Percentiles rank a stretch among this genome's conserved stretches.
Evolutionary conservation across 108 stramenopile genomes (phyloP).

Genomic region (Skeletonema menzelii): DNA sequence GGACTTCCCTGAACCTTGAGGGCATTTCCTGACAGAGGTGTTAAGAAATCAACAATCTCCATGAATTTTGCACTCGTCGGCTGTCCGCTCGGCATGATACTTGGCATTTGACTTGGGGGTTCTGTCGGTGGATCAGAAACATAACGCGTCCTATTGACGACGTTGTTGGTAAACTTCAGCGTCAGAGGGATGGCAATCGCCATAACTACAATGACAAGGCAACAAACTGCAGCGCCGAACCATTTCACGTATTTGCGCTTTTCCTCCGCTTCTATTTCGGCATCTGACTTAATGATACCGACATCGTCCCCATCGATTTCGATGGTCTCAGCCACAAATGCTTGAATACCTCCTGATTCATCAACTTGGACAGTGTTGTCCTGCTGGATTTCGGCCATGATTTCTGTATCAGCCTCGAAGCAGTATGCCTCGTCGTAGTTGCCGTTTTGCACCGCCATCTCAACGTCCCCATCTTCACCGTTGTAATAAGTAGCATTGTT

Average conservation of each 20-base stretch:
- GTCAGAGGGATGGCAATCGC: constrained; percentile 30
- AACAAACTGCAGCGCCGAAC: constrained; percentile 12
- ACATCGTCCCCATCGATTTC: constrained; percentile 29
- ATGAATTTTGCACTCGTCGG: constrained; percentile 20
- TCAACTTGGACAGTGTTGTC: constrained; percentile 20
- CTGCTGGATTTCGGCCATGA: constrained; percentile 33
- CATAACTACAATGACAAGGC: constrained; percentile 11
- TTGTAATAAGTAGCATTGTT: neutral
- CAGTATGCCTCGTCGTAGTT: constrained; percentile 2
- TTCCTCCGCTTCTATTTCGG: constrained; percentile 40
- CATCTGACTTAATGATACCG: constrained; percentile 32
- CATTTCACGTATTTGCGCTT: constrained; percentile 18
- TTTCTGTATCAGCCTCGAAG: constrained; percentile 29
- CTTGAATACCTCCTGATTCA: constrained; percentile 37
- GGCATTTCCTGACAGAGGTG: constrained; percentile 17
- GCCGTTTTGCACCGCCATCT: neutral
- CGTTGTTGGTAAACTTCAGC: constrained; percentile 19
- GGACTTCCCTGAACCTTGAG: constrained; percentile 21
- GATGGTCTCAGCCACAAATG: constrained; percentile 40
- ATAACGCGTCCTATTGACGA: neutral
- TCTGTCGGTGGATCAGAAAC: constrained; percentile 26
- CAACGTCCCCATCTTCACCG: neutral
- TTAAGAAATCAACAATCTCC: constrained; percentile 12
- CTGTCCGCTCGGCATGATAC: constrained; percentile 8
- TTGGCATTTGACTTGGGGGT: constrained; percentile 24